A percentile compares a stretch with the other conserved stretches of the same genome.
Evolutionary conservation across 2,329 filamentous ascomycete genomes (phyloP).

Genomic region (Colletotrichum brevisporum): DNA sequence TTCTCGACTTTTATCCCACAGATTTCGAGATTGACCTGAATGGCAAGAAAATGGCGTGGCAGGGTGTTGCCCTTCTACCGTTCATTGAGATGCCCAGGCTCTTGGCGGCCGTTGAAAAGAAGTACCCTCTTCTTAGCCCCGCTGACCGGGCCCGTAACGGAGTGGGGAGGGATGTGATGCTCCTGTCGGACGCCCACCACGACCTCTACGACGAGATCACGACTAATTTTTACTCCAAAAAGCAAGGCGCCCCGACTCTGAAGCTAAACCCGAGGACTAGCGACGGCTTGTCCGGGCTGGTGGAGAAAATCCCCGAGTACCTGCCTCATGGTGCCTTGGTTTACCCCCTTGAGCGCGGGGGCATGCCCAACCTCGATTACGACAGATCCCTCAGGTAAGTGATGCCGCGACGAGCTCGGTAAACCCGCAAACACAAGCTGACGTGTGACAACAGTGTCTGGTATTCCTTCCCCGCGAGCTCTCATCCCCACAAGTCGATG

Average conservation of each 20-base stretch:
- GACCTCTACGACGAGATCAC: constrained; percentile 87
- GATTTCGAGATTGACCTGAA: constrained; percentile 95
- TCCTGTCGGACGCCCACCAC: constrained; percentile 87
- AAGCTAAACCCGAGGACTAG: constrained; percentile 82
- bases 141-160: constrained; percentile 86
- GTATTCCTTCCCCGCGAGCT: constrained; percentile 84
- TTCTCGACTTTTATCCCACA: constrained; percentile 97
- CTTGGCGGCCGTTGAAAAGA: constrained; percentile 83
- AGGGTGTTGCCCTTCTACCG: constrained; percentile 91
- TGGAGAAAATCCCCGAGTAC: constrained; percentile 87
- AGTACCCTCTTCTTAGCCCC: constrained; percentile 82
- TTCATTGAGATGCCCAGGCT: constrained; percentile 96
- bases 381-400: constrained; percentile 88
- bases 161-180: constrained; percentile 83
- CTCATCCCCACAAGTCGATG: constrained; percentile 91
- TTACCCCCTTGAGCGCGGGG: constrained; percentile 80
- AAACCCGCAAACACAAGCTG: background rate
- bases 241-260: constrained; percentile 76
- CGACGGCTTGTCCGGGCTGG: constrained; percentile 82
- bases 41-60: constrained; percentile 99
- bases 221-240: constrained; percentile 92
- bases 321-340: constrained; percentile 86
- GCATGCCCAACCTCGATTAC: constrained; percentile 83
- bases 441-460: constrained; percentile 72
- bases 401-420: background rate